phyloP scores from a whole-genome alignment of 2,329 filamentous ascomycete genomes.

The Sodiomyces alkalinus region DNA sequence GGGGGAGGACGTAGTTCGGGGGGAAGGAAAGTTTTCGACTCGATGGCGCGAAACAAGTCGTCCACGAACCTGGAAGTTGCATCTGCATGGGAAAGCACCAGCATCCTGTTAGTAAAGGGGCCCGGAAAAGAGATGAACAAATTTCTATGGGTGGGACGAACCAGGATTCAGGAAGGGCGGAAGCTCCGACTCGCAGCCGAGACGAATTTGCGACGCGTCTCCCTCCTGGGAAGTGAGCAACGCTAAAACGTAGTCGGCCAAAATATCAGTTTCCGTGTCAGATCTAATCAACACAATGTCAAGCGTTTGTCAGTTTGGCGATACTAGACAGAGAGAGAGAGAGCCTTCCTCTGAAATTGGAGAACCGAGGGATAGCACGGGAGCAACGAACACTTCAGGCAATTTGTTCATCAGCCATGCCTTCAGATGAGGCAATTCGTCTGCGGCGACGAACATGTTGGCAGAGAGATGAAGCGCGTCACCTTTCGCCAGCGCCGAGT shows the following conservation, averaged over 20 bases:
- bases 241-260: conserved; percentile 73
- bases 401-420: conserved; percentile 54
- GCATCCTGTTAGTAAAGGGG: not conserved
- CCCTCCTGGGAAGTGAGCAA: conserved; percentile 54
- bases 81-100: conserved; percentile 1
- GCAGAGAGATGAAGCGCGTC: too few relatives aligned
- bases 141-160: too few relatives aligned
- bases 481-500: too few relatives aligned
- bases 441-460: conserved; percentile 46
- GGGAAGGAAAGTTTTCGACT: conserved; percentile 36
- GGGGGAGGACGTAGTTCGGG: not conserved
- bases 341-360: too few relatives aligned
- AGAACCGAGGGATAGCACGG: not conserved
- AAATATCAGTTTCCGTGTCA: conserved; percentile 66
- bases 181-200: conserved; percentile 56
- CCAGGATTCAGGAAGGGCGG: conserved; percentile 61
- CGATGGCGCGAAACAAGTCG: conserved; percentile 53
- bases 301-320: too few relatives aligned
- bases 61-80: conserved; percentile 24
- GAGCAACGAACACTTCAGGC: conserved; percentile 7
- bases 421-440: conserved; percentile 50
- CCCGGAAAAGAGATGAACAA: not conserved
- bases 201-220: conserved; percentile 44
- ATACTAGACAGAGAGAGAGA: too few relatives aligned
- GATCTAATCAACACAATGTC: conserved; percentile 37